phyloP scores from a whole-genome alignment of 2,329 filamentous ascomycete genomes.

The Simplicillium aogashimaense region DNA sequence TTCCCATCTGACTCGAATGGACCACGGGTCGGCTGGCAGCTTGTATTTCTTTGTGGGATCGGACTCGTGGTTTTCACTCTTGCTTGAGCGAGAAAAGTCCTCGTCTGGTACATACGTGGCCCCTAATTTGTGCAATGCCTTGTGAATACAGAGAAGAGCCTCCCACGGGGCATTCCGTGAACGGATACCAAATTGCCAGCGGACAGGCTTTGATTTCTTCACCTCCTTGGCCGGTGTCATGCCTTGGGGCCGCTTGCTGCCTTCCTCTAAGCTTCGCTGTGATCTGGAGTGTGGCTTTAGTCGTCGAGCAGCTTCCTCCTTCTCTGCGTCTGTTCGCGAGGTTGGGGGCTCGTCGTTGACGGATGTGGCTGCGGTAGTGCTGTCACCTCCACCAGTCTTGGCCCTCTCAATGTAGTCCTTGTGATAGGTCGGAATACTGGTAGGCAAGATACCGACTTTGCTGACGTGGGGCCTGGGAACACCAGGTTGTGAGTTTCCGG shows the following conservation, averaged over 20 bases:
- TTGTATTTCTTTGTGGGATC: conserved; percentile 58
- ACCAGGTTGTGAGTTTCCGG: conserved; percentile 38
- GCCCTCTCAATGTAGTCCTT: conserved; percentile 76
- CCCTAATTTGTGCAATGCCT: conserved; percentile 76
- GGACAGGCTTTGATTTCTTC: conserved; percentile 70
- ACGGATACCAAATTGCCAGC: conserved; percentile 97
- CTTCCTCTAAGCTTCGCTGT: conserved; percentile 58
- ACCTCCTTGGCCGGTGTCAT: conserved; percentile 53
- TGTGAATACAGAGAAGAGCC: conserved; percentile 90
- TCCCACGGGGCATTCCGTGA: conserved; percentile 91
- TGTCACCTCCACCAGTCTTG: conserved; percentile 39
- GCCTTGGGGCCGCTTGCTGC: conserved; percentile 46
- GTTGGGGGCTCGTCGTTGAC: conserved; percentile 37
- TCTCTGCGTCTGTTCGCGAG: conserved; percentile 58
- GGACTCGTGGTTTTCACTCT: conserved; percentile 24
- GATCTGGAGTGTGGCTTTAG: conserved; percentile 78
- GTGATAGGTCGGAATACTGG: conserved; percentile 83
- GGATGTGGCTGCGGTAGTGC: conserved; percentile 29
- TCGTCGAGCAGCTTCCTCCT: conserved; percentile 69
- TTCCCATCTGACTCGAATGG: conserved; percentile 81
- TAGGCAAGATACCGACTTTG: conserved; percentile 86
- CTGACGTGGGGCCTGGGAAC: conserved; percentile 54
- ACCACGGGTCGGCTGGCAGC: conserved; percentile 90
- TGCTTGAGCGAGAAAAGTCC: conserved; percentile 31
- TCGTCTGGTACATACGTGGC: conserved; percentile 75